phyloP scores from a whole-genome alignment of 352 stramenopile genomes.

The Globisporangium splendens region DNA sequence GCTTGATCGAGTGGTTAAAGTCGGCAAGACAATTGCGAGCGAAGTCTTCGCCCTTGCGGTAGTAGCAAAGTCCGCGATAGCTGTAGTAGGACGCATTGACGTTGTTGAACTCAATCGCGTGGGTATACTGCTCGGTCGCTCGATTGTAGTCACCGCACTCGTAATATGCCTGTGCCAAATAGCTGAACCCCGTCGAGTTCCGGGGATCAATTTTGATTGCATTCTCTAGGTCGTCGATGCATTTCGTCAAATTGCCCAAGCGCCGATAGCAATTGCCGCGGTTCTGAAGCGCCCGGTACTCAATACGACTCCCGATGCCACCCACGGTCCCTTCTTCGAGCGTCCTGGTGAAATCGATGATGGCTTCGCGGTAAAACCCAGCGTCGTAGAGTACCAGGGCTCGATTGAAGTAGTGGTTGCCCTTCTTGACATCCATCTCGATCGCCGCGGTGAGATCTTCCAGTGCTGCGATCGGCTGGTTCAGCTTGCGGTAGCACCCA shows the following conservation, averaged over 20 bases:
- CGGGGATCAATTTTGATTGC: constrained; percentile 70
- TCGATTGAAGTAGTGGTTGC: constrained; percentile 71
- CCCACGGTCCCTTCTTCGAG: constrained; percentile 51
- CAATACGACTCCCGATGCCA: constrained; percentile 45
- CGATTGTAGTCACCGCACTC: constrained; percentile 49
- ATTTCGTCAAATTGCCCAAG: constrained; percentile 54
- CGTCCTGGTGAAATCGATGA: constrained; percentile 66
- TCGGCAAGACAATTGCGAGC: constrained; percentile 59
- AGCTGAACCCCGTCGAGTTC: constrained; percentile 57
- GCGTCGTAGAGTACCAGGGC: constrained; percentile 65
- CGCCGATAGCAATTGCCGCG: constrained; percentile 64
- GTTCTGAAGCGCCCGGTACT: constrained; percentile 66
- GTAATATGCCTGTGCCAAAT: constrained; percentile 62
- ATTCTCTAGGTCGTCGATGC: constrained; percentile 67
- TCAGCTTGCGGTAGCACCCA: constrained; percentile 72
- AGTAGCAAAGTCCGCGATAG: constrained; percentile 67
- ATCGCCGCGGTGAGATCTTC: constrained; percentile 69
- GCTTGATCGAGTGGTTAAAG: constrained; percentile 69
- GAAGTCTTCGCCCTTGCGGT: constrained; percentile 50
- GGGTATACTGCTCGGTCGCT: constrained; percentile 55
- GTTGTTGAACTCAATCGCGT: constrained; percentile 64
- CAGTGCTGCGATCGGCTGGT: constrained; percentile 45
- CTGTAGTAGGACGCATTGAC: constrained; percentile 57
- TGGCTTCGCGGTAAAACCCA: constrained; percentile 61
- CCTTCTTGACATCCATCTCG: constrained; percentile 71